phyloP scores from a whole-genome alignment of 2,329 filamentous ascomycete species.

The Blumeriella jaapii region DNA sequence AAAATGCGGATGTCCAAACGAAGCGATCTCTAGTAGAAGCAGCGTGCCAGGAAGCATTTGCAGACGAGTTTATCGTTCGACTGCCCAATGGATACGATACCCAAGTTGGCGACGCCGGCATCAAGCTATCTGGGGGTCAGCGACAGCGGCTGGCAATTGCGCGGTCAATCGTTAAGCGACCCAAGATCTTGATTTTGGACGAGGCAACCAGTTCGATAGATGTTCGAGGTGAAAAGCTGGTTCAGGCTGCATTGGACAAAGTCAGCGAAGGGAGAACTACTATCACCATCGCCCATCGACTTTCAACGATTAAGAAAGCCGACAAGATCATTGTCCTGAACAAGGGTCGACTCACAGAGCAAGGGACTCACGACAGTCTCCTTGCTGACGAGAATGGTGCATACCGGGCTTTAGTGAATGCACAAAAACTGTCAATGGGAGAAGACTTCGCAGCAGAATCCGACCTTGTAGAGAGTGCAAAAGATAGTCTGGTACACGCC shows the following conservation, averaged over 20 bases:
- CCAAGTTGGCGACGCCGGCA: conserved; percentile 63
- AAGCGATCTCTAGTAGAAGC: conserved; percentile 49
- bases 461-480: conserved; percentile 16
- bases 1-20: conserved; percentile 39
- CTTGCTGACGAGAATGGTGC: conserved; percentile 42
- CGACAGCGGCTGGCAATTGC: conserved; percentile 63
- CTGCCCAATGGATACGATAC: conserved; percentile 62
- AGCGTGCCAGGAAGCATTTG: conserved; percentile 56
- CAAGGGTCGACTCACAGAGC: conserved; percentile 59
- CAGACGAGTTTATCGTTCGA: conserved; percentile 55
- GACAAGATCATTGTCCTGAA: conserved; percentile 70
- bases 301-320: conserved; percentile 65
- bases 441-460: conserved; percentile 19
- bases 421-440: conserved; percentile 33
- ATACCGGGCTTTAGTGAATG: conserved; percentile 56
- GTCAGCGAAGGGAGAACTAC: conserved; percentile 45
- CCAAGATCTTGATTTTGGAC: conserved; percentile 58
- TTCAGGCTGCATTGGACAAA: conserved; percentile 42
- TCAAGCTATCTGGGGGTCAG: conserved; percentile 72
- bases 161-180: conserved; percentile 59
- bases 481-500: conserved; percentile 14
- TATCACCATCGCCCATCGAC: conserved; percentile 41
- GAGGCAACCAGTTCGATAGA: conserved; percentile 47
- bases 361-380: conserved; percentile 65
- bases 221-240: conserved; percentile 38